Percentiles rank a stretch among this genome's conserved stretches.
Conservation (phyloP, 768 basidiomycete genomes). For the Asterophora lycoperdoides region DNA sequence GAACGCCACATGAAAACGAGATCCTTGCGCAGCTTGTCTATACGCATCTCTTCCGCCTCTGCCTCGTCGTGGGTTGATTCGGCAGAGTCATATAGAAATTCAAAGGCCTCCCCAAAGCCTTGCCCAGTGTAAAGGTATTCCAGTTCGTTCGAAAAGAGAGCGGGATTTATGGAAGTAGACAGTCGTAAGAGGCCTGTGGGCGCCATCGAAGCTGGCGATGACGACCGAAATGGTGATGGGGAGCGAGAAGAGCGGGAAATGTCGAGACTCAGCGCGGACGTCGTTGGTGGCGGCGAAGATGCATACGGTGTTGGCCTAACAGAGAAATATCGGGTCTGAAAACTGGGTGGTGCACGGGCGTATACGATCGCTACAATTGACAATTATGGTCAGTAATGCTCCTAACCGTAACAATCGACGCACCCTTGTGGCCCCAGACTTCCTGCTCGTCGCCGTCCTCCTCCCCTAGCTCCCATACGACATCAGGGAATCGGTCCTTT, state of each 20-base stretch:
- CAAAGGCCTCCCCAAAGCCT: conserved; percentile 83
- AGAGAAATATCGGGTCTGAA: conserved; percentile 86
- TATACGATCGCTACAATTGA: conserved; percentile 70
- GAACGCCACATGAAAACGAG: conserved; percentile 97
- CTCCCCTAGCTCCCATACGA: conserved; percentile 78
- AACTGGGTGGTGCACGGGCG: conserved; percentile 87
- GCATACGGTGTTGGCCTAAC: conserved; percentile 52
- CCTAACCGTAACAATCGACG: conserved; percentile 15
- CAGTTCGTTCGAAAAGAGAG: conserved; percentile 84
- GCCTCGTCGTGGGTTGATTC: conserved; percentile 45
- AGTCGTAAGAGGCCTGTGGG: conserved; percentile 52
- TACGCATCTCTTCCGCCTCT: conserved; percentile 46
- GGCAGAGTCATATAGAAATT: conserved; percentile 76
- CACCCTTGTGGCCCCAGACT: conserved; percentile 96
- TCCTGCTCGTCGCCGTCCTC: conserved; percentile 50
- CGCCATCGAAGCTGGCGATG: conserved; percentile 43
- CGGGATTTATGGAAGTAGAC: conserved; percentile 64
- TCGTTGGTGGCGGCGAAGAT: conserved; percentile 47
- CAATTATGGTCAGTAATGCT: background rate
- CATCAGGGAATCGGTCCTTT: conserved; percentile 94
- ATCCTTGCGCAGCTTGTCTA: conserved; percentile 89
- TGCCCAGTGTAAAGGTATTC: conserved; percentile 95
- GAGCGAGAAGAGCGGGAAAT: conserved; percentile 34
- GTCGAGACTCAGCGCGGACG: conserved; percentile 59
- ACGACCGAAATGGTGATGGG: conserved; percentile 37